These are phyloP conservation scores for Amanita pseudoporphyria DNA, from an alignment of 768 basidiomycete species.

Conservation along the genomic window DNA sequence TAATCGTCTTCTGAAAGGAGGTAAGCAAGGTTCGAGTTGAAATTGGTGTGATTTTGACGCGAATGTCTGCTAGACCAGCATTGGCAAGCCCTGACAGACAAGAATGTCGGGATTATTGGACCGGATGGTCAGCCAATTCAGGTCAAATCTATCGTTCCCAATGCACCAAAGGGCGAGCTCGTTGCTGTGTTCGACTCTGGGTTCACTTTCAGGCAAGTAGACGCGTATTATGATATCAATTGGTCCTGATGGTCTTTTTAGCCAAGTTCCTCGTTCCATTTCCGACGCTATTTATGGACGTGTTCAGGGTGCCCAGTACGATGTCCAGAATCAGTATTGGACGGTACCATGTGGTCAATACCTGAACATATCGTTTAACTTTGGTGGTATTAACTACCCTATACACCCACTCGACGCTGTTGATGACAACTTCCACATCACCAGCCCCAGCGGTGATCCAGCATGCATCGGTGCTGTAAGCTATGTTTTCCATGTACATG, in stretches of 20 bases:
- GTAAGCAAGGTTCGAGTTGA: constrained; percentile 13
- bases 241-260: constrained; percentile 20
- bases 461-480: constrained; percentile 64
- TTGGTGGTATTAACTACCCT: constrained; percentile 60
- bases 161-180: constrained; percentile 51
- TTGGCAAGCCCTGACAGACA: constrained; percentile 68
- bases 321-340: constrained; percentile 49
- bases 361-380: constrained; percentile 61
- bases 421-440: constrained; percentile 45
- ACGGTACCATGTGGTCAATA: constrained; percentile 65
- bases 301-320: constrained; percentile 63
- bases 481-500: constrained; percentile 7
- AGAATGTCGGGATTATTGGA: constrained; percentile 54
- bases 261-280: constrained; percentile 66
- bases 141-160: constrained; percentile 57
- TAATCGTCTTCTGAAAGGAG: constrained; percentile 41
- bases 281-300: constrained; percentile 77
- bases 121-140: constrained; percentile 61
- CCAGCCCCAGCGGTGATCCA: constrained; percentile 37
- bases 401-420: constrained; percentile 68
- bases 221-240: not conserved
- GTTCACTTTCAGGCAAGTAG: constrained; percentile 35
- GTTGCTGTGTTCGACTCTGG: constrained; percentile 73
- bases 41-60: constrained; percentile 5
- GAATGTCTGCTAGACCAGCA: constrained; percentile 50